Conservation (phyloP, 2,329 filamentous ascomycete genomes). For the Huntiella bhutanensis region DNA sequence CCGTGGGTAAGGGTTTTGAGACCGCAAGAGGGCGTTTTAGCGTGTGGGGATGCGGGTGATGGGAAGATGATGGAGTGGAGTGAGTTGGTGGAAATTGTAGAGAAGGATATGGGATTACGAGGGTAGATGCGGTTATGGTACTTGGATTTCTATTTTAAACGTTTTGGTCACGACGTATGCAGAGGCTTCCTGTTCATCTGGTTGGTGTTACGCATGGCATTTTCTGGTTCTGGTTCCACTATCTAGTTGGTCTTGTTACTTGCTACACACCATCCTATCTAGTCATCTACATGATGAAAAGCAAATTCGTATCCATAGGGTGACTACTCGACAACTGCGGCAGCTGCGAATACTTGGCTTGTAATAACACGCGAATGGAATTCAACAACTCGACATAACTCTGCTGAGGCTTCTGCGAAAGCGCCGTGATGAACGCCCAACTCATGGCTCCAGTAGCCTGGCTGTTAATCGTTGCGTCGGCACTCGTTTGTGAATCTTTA, state of each 20-base stretch:
- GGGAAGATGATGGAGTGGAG: slow-evolving; percentile 74
- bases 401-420: slow-evolving; percentile 77
- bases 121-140: background rate
- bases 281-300: slow-evolving; percentile 39
- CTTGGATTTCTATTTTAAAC: background rate
- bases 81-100: slow-evolving; percentile 49
- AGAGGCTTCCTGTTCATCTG: no score
- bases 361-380: slow-evolving; percentile 68
- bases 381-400: slow-evolving; percentile 81
- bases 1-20: slow-evolving; percentile 53
- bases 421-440: slow-evolving; percentile 69
- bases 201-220: no score
- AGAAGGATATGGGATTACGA: slow-evolving; percentile 19
- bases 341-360: slow-evolving; percentile 68
- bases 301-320: slow-evolving; percentile 50
- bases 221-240: background rate
- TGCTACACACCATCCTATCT: background rate
- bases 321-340: slow-evolving; percentile 84
- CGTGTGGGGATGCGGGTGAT: slow-evolving; percentile 66
- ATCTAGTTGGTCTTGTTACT: background rate
- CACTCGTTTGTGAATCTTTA: slow-evolving; percentile 77
- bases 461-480: slow-evolving; percentile 64
- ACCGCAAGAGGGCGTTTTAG: slow-evolving; percentile 58
- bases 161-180: no score
- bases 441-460: slow-evolving; percentile 88